Conservation (phyloP, 176 grass and related monocot genomes). For the Tuctoria greenei region DNA sequence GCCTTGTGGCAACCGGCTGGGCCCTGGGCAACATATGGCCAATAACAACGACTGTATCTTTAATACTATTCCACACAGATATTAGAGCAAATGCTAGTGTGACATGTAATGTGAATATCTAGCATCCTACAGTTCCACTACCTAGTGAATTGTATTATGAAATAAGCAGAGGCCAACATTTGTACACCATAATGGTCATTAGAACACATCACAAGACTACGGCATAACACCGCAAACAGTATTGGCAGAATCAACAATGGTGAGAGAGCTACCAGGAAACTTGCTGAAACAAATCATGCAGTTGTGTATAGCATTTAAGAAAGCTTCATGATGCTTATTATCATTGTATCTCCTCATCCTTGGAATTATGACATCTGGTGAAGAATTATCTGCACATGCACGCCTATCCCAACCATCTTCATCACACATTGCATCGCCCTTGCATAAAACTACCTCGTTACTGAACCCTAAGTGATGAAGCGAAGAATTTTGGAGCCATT, state of each 20-base stretch:
- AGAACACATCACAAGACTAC: constrained; percentile 19
- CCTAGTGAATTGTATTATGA: neutral
- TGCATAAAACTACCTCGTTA: constrained; percentile 55
- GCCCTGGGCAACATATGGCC: no score
- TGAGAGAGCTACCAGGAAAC: constrained; percentile 46
- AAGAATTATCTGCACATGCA: constrained; percentile 36
- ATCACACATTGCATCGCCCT: constrained; percentile 13
- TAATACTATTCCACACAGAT: constrained; percentile 17
- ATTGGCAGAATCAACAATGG: neutral
- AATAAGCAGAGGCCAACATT: neutral
- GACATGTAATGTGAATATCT: neutral
- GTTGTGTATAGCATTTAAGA: constrained; percentile 58
- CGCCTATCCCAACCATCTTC: constrained; percentile 42
- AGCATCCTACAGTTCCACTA: neutral
- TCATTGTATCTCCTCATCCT: constrained; percentile 64
- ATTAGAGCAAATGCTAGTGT: neutral
- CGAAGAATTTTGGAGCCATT: constrained; percentile 66
- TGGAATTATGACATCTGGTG: constrained; percentile 63
- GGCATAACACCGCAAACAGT: neutral
- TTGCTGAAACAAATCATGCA: constrained; percentile 74
- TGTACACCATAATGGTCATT: neutral
- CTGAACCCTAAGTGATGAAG: constrained; percentile 58
- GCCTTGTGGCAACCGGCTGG: no score
- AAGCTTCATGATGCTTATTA: constrained; percentile 52
- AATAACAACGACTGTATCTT: neutral